These are phyloP conservation scores for Malassezia nana DNA, from an alignment of 1,284 basidiomycete genomes.

Conservation along the genomic window DNA sequence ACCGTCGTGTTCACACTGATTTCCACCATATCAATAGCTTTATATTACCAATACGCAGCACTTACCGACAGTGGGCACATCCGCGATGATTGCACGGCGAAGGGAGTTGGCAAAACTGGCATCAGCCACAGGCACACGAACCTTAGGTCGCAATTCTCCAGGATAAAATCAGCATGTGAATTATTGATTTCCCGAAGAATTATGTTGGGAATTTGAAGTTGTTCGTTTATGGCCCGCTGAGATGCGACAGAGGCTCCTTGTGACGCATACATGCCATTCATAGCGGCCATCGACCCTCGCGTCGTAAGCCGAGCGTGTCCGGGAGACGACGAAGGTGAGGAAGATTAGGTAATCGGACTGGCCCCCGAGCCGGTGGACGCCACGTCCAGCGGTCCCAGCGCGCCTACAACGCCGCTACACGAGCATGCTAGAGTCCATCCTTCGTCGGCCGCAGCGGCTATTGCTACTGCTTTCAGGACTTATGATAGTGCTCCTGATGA, in stretches of 20 bases:
- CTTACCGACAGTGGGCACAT: conserved; percentile 41
- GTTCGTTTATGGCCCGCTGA: neutral
- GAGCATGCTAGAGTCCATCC: conserved; percentile 13
- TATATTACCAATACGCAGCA: neutral
- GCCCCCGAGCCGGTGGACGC: neutral
- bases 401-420: neutral
- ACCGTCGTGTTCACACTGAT: conserved; percentile 85
- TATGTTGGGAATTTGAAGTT: conserved; percentile 24
- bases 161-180: conserved; percentile 38
- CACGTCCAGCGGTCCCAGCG: neutral
- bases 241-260: neutral
- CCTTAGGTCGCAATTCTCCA: conserved; percentile 43
- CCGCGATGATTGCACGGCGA: conserved; percentile 43
- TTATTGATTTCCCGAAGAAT: conserved; percentile 32
- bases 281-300: conserved; percentile 12
- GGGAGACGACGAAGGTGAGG: neutral
- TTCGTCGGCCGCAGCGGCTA: conserved; percentile 17
- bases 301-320: conserved; percentile 1
- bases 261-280: conserved; percentile 13
- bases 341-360: conserved; percentile 6
- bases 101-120: conserved; percentile 43
- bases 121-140: conserved; percentile 1
- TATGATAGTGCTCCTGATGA: conserved; percentile 6
- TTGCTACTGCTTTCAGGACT: conserved; percentile 6
- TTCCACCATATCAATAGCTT: conserved; percentile 90